phyloP scores from a whole-genome alignment of 2,329 filamentous ascomycete genomes.

The Akanthomyces muscarius region DNA sequence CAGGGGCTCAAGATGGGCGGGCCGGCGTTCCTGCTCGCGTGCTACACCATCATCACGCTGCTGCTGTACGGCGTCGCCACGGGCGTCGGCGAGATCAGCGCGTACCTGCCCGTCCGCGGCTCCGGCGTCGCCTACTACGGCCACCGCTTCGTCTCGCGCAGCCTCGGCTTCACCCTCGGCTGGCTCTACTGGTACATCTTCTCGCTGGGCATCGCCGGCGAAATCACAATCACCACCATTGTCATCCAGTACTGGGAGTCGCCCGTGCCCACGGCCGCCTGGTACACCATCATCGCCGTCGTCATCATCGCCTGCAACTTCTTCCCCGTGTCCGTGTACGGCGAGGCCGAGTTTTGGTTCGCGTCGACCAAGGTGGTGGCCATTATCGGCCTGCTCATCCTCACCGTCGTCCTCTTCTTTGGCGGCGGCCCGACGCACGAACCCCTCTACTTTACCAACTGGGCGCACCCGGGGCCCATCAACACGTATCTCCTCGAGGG shows the following conservation, averaged over 20 bases:
- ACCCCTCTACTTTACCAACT: constrained; percentile 41
- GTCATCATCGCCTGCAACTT: constrained; percentile 22
- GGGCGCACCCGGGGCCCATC: constrained; percentile 31
- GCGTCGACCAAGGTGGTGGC: constrained; percentile 44
- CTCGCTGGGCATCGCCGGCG: constrained; percentile 19
- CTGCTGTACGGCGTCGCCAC: constrained; percentile 55
- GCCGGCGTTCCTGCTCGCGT: constrained; percentile 40
- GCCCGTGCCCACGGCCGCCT: constrained; percentile 20
- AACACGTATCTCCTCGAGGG: constrained; percentile 35
- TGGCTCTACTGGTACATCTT: constrained; percentile 41
- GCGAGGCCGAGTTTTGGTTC: constrained; percentile 48
- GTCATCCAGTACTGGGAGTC: constrained; percentile 24
- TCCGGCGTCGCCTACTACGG: constrained; percentile 25
- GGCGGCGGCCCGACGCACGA: constrained; percentile 43
- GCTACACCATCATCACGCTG: constrained; percentile 47
- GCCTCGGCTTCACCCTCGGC: constrained; percentile 35
- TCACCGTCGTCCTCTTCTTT: constrained; percentile 42
- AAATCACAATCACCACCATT: constrained; percentile 21
- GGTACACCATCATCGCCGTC: constrained; percentile 21
- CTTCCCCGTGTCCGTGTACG: constrained; percentile 40
- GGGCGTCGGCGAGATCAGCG: constrained; percentile 31
- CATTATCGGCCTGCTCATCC: constrained; percentile 46
- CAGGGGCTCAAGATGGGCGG: constrained; percentile 42
- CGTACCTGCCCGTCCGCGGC: constrained; percentile 25
- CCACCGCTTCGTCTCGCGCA: constrained; percentile 27